Evolutionary conservation across 306 rosid species (phyloP).

Genomic region (Sesbania bispinosa): DNA sequence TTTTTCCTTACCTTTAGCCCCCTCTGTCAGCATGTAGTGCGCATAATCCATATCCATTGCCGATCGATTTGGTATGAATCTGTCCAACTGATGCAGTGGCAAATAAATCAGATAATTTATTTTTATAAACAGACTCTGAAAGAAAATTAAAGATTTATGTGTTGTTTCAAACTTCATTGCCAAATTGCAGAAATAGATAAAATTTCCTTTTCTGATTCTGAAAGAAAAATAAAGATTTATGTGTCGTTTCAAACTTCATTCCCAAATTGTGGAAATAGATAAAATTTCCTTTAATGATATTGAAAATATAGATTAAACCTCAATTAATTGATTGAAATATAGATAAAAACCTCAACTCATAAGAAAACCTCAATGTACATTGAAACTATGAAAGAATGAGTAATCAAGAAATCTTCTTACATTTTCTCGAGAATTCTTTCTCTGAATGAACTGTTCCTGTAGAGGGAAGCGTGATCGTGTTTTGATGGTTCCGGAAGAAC

Average conservation of each 20-base stretch:
- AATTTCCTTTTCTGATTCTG: no score
- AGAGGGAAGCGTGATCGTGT: slow-evolving; percentile 34
- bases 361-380: not conserved
- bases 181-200: no score
- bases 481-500: slow-evolving; percentile 26
- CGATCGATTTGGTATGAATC: slow-evolving; percentile 59
- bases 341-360: not conserved
- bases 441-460: slow-evolving; percentile 35
- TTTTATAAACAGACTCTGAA: not conserved
- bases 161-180: no score
- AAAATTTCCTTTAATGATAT: not conserved
- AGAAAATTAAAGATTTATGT: no score
- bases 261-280: no score
- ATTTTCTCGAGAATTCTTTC: slow-evolving; percentile 40
- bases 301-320: not conserved
- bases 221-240: no score
- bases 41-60: slow-evolving; percentile 63
- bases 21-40: slow-evolving; percentile 56
- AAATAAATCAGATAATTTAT: not conserved
- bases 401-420: slow-evolving; percentile 7
- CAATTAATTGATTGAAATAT: not conserved
- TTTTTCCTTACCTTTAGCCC: slow-evolving; percentile 70
- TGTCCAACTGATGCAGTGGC: slow-evolving; percentile 46
- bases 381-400: not conserved
- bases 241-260: no score